Evolutionary conservation across 2,329 filamentous ascomycete species (phyloP), one percentile per base, ranked within the genome.

Genomic region (Daldinia sp.): DNA sequence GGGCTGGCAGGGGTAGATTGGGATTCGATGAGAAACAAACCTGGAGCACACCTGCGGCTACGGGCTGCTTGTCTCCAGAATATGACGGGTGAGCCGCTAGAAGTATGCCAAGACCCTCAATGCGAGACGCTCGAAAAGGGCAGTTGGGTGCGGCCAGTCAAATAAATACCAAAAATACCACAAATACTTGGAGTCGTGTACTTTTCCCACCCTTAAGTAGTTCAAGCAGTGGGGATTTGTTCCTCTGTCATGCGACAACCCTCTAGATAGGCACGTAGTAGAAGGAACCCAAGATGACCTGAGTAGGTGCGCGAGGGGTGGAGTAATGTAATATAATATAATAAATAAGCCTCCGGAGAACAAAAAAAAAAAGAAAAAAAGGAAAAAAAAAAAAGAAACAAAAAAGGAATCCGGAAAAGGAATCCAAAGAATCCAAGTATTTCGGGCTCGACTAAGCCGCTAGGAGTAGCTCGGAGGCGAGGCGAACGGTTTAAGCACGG

Each of bases 101-200:
- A 55, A 56, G 35, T 13, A 54, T 60, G 62, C 64, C 62, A 65
- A 65, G 61, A n/a, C 35, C 25, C 41, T 58, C 50, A 49, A 60
- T 43, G 55, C 41, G 52, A 60, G 52, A 57, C 54, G 54, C 15
- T 63, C 58, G 45, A 67, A 64, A 64, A 67, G 58, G 64, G 61
- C 61, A 62, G 61, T 60, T 67, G 54, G 48, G 45, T 50, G 56
- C 43, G 55, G 41, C 41, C 51, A 55, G 19, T n/a, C n/a, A n/a
- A n/a, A n/a, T n/a, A n/a, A n/a, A n/a, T n/a, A n/a, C 60, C 61
- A 59, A 59, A 62, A 58, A 59, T 60, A 62, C 43, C 45, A 48
- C 35, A 39, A 39, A 37, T 37, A 32, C 48, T 51, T 30, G 32
- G 30, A 30, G 27, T 39, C 29, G 43, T 50, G 53, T 53, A 43